These are phyloP conservation scores for Aspergillus puulaauensis DNA, from an alignment of 2,329 filamentous ascomycete genomes.

Conservation along the genomic window DNA sequence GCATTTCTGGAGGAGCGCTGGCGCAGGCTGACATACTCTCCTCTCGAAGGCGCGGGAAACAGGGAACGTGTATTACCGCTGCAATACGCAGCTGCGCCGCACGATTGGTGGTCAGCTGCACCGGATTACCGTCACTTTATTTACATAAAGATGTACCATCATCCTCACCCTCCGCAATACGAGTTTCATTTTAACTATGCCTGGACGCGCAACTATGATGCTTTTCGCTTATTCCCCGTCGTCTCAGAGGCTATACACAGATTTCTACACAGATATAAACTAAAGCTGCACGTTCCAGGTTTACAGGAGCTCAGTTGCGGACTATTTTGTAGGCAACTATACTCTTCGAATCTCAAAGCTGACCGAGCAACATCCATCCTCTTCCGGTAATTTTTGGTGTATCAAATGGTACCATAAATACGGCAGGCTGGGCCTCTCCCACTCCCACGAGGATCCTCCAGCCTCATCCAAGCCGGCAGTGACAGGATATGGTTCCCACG, in stretches of 20 bases:
- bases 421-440: constrained; percentile 1
- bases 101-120: constrained; percentile 5
- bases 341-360: not conserved
- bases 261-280: not conserved
- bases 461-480: not conserved
- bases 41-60: constrained; percentile 8
- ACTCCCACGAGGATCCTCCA: constrained; percentile 1
- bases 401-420: not conserved
- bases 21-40: constrained; percentile 13
- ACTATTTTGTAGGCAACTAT: not conserved
- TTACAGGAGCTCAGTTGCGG: too few relatives aligned
- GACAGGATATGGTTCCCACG: not conserved
- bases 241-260: not conserved
- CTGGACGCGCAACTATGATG: not conserved
- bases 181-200: not conserved
- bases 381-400: constrained; percentile 7
- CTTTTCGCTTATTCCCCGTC: not conserved
- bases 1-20: constrained; percentile 11
- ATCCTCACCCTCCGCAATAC: not conserved
- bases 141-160: not conserved
- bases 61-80: constrained; percentile 15
- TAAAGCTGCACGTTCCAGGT: not conserved
- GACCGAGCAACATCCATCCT: not conserved
- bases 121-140: not conserved
- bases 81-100: constrained; percentile 3